A percentile compares a stretch with the other conserved stretches of the same genome.
These are phyloP conservation scores for Prunus yedoensis DNA, from an alignment of 331 rosid species.

Conservation along the genomic window DNA sequence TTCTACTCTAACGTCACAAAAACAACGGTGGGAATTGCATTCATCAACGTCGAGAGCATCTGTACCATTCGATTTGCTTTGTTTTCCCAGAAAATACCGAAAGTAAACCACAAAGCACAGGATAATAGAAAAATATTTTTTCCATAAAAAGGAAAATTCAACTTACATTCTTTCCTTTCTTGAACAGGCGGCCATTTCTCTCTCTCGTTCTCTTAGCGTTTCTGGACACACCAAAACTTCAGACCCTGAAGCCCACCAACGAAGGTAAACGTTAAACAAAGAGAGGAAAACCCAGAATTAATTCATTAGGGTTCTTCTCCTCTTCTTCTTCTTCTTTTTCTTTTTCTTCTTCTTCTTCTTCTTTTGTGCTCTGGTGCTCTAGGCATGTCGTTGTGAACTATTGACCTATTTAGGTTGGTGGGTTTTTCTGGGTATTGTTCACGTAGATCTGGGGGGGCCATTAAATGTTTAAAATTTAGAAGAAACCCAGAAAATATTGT, in stretches of 20 bases:
- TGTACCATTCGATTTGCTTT: background rate
- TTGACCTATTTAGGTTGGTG: background rate
- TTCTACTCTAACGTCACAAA: background rate
- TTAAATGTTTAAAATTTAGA: background rate
- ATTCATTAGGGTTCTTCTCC: background rate
- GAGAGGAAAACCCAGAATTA: background rate
- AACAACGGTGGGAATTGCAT: background rate
- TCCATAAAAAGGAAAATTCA: too few species aligned
- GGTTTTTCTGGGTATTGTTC: background rate
- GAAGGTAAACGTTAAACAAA: background rate
- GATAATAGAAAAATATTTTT: too few species aligned
- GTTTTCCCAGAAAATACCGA: too few species aligned
- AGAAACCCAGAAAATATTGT: background rate
- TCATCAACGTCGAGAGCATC: background rate
- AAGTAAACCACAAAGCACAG: too few species aligned
- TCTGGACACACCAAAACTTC: background rate
- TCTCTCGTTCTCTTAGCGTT: too few species aligned
- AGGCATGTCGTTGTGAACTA: background rate
- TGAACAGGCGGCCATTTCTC: too few species aligned
- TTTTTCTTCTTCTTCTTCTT: background rate
- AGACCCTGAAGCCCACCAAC: background rate
- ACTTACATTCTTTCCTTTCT: too few species aligned
- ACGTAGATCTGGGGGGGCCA: background rate
- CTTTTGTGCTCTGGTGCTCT: background rate
- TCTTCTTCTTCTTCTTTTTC: background rate